Evolutionary conservation across 2,329 filamentous ascomycete species (phyloP), one percentile per base, ranked within the genome.

Genomic region (Penicillium frequentans): DNA sequence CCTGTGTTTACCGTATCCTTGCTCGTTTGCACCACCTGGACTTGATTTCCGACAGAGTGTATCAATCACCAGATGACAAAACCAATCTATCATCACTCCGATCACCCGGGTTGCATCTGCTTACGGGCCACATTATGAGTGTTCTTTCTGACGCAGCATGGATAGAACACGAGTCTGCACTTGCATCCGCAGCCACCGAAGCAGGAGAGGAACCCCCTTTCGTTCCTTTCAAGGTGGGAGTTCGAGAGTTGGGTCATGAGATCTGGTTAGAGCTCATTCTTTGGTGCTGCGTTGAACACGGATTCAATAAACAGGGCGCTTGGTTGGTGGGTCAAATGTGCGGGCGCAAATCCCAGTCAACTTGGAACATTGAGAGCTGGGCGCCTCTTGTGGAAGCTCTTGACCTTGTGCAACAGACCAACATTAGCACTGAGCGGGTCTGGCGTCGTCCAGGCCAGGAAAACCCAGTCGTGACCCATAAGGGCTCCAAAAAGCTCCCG

Each of bases 191-290:
- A 56, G 74, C 73, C 8, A 67, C 64, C 21, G 71, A 73, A 29
- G 64, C 69, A 3, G 75, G 76, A 13, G 64, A 77, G 51, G 65
- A 74, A 23, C 68, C 74, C 3, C 75, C 76, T 3, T 75, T 69
- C 55, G 61, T 74, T 39, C 70, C 70, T 24, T 74, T 77, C 54
- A 76, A 74, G 45, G 72, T 77, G 44, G 73, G 70, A 39, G 70
- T 78, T 27, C 71, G 74, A 43, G 74, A 79, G 54, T 70, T 81
- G 23, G 78, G 76, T 2, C 75, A 74, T 16, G 77, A 79, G 56
- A 71, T 81, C 13, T 82, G 79, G 79, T 62, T 82, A 13, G 79
- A 82, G 55, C 73, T 81, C 35, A 72, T 81, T 52, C 73, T 82
- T 19, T 81, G 79, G 79, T 80, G 75, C 56, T 81, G 79, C 64